These are phyloP conservation scores for Pythium sukuiense DNA, from an alignment of 352 stramenopile species.

Conservation along the genomic window DNA sequence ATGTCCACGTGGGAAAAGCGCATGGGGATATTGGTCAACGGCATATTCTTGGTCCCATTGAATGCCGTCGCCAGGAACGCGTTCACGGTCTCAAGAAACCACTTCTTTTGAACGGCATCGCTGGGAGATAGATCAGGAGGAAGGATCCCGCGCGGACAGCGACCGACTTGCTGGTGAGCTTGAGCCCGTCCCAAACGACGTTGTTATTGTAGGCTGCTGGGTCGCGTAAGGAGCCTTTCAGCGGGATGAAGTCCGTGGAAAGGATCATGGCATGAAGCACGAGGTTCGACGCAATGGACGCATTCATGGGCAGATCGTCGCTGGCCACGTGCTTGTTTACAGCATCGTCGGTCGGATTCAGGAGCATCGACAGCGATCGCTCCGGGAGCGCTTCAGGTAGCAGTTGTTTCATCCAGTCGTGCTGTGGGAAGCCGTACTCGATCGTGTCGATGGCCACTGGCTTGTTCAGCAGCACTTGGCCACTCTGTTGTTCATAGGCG, in stretches of 20 bases:
- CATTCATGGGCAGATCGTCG: not conserved
- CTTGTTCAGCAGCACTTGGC: too few relatives aligned
- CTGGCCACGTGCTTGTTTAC: not conserved
- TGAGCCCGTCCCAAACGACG: too few relatives aligned
- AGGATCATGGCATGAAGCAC: not conserved
- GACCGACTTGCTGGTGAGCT: not conserved
- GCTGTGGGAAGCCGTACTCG: constrained; percentile 1
- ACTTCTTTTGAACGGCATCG: not conserved
- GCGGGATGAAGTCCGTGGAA: not conserved
- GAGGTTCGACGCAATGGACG: not conserved
- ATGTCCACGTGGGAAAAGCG: not conserved
- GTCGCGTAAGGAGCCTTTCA: not conserved
- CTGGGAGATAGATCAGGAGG: not conserved
- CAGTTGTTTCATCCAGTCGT: not conserved
- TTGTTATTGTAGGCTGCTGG: not conserved
- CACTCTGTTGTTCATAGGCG: too few relatives aligned
- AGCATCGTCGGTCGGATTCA: not conserved
- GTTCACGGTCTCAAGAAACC: not conserved
- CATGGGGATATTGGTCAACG: not conserved
- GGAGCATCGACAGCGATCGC: not conserved
- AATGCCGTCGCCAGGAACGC: not conserved
- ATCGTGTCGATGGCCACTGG: too few relatives aligned
- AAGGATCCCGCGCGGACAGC: not conserved
- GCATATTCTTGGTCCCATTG: not conserved
- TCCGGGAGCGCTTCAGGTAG: not conserved